These are phyloP conservation scores for Stephanodiscus minutulus DNA, from an alignment of 108 stramenopile genomes.

Conservation along the genomic window DNA sequence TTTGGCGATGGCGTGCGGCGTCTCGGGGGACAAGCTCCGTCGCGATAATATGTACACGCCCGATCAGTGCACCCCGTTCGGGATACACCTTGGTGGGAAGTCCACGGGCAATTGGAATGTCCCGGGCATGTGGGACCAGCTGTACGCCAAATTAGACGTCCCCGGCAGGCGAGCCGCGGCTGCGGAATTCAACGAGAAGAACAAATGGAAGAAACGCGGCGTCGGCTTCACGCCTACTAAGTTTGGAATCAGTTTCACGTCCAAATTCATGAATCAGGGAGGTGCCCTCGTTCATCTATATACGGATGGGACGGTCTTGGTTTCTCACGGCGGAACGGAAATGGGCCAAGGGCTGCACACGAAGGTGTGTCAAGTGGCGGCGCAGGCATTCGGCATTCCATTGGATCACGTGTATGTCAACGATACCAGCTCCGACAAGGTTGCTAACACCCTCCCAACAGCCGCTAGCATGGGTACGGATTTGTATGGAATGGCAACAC, in stretches of 20 bases:
- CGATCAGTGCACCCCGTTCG: constrained; percentile 83
- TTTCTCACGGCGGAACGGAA: constrained; percentile 95
- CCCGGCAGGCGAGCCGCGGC: constrained; percentile 60
- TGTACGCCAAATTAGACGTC: constrained; percentile 64
- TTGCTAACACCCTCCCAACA: constrained; percentile 89
- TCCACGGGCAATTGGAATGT: constrained; percentile 87
- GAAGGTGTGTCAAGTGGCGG: constrained; percentile 93
- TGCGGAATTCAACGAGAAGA: constrained; percentile 79
- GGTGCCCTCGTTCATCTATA: constrained; percentile 95
- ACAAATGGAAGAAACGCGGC: constrained; percentile 89
- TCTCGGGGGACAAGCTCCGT: constrained; percentile 66
- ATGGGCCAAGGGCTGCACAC: constrained; percentile 97
- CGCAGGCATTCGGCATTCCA: constrained; percentile 90
- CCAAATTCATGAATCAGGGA: constrained; percentile 83
- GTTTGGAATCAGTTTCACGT: constrained; percentile 92
- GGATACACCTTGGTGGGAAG: constrained; percentile 67
- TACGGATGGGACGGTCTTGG: constrained; percentile 90
- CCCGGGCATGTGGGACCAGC: constrained; percentile 74
- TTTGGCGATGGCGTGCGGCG: constrained; percentile 69
- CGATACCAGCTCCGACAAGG: constrained; percentile 91
- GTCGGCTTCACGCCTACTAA: constrained; percentile 88
- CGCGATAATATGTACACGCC: constrained; percentile 82
- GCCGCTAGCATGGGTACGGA: constrained; percentile 94
- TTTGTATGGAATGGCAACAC: constrained; percentile 94
- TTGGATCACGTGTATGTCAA: constrained; percentile 85